These are phyloP conservation scores for Beta macrorhiza DNA, from an alignment of 179 eudicot genomes.

Conservation along the genomic window DNA sequence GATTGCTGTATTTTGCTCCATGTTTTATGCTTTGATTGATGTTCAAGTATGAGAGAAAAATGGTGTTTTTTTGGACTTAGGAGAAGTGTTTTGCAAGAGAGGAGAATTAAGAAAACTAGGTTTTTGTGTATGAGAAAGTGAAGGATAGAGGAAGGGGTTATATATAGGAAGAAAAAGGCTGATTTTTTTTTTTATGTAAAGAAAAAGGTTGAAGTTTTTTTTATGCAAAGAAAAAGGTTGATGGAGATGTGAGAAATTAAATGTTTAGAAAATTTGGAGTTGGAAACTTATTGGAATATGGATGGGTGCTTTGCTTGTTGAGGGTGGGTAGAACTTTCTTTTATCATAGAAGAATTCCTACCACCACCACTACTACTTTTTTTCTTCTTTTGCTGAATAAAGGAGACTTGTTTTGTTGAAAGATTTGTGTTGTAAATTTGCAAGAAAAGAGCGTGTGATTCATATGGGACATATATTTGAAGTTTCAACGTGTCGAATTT, in stretches of 20 bases:
- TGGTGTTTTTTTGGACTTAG: background rate
- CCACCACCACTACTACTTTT: background rate
- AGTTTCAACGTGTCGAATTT: background rate
- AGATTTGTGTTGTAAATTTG: background rate
- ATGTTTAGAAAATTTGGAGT: background rate
- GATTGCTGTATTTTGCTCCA: constrained; percentile 41
- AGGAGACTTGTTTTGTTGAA: background rate
- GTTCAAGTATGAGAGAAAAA: background rate
- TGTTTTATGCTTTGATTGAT: background rate
- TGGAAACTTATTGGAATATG: background rate
- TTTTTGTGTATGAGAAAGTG: constrained; percentile 8
- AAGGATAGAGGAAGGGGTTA: background rate
- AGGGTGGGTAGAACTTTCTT: background rate
- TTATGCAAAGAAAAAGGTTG: background rate
- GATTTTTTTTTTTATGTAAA: too few species aligned
- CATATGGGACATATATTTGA: background rate
- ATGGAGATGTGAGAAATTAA: too few species aligned
- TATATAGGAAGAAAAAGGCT: background rate
- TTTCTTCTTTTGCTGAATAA: background rate
- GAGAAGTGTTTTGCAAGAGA: background rate
- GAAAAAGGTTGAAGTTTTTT: too few species aligned
- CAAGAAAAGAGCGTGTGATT: background rate
- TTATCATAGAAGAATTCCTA: background rate
- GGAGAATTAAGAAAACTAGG: background rate
- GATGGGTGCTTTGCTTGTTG: background rate